Conservation (phyloP, 2,329 filamentous ascomycete genomes). For the Trichoderma sp. region DNA sequence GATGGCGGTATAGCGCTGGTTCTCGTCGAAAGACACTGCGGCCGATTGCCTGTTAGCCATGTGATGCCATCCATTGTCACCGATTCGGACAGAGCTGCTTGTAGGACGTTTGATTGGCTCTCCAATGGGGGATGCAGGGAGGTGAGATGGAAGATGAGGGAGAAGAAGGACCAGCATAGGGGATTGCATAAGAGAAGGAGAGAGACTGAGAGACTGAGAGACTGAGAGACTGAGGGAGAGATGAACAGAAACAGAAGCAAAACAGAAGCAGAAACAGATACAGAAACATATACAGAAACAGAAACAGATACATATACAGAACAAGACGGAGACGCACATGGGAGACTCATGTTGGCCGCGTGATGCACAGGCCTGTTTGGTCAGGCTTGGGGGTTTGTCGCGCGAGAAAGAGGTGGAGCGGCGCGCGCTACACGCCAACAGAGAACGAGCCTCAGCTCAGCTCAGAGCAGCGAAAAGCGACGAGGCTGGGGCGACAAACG, state of each 20-base stretch:
- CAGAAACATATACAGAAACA: background rate
- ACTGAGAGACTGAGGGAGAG: too few species aligned
- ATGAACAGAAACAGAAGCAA: background rate
- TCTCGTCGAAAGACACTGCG: conserved; percentile 50
- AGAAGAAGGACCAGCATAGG: background rate
- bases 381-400: background rate
- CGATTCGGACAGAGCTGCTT: background rate
- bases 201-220: too few species aligned
- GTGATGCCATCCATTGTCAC: background rate
- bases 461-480: background rate
- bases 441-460: background rate
- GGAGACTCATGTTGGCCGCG: conserved; percentile 25
- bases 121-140: background rate
- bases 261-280: too few species aligned
- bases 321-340: conserved; percentile 24
- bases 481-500: background rate
- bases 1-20: conserved; percentile 51
- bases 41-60: background rate
- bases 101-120: background rate
- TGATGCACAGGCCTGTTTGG: background rate
- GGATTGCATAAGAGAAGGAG: background rate
- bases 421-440: conserved; percentile 17
- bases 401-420: conserved; percentile 11
- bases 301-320: too few species aligned
- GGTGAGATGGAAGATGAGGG: background rate